Base-by-base conservation (phyloP, 108 stramenopile genomes). In the Licmophora abbreviata region DNA sequence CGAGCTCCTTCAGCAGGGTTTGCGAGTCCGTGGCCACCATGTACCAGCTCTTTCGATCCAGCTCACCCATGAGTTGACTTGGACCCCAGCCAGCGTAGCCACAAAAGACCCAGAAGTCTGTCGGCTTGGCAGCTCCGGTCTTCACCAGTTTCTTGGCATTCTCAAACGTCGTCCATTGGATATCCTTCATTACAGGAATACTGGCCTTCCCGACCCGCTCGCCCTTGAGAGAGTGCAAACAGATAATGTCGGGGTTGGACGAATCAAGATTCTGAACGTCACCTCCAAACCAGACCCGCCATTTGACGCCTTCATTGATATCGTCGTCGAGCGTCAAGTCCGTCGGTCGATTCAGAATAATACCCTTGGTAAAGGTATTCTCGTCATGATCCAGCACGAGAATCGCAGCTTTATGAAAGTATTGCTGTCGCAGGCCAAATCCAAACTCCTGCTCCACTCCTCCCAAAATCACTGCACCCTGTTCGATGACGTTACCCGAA, bases 121-220 rank as follows among this genome's bases (percentile, higher is more conserved):
- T 44, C 4, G 77, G 63, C 8, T 57, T 49, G 0, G 63, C 51
- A 14, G 52, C 75, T 29, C 78, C 78, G 22, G 44, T 47, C 38
- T 75, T 30, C 4, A 86, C 77, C 17, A 79, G 34, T 11, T 58
- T 28, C 41, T 88, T 84, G 22, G 86, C 91, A 60, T 88, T 83
- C 1, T 69, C 63, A 56, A 88, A 86, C n/a, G 84, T 68, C 2
- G 86, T 84, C 85, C 82, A 86, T 67, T 84, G 83, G 46, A 90
- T 85, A 58, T 92, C 90, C 30, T 83, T 81, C 77, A 87, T 80
- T 15, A 92, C 74, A 6, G 73, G 43, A 41, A 71, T 68, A 24
- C 74, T 77, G 30, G 69, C 78, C 31, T 73, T 41, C 24, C 31
- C 62, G 11, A 65, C 81, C 40, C 54, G 68, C 15, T 73, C 66